Base-by-base conservation (phyloP, 2,329 filamentous ascomycete genomes). In the Aspergillus pseudoglaucus region DNA sequence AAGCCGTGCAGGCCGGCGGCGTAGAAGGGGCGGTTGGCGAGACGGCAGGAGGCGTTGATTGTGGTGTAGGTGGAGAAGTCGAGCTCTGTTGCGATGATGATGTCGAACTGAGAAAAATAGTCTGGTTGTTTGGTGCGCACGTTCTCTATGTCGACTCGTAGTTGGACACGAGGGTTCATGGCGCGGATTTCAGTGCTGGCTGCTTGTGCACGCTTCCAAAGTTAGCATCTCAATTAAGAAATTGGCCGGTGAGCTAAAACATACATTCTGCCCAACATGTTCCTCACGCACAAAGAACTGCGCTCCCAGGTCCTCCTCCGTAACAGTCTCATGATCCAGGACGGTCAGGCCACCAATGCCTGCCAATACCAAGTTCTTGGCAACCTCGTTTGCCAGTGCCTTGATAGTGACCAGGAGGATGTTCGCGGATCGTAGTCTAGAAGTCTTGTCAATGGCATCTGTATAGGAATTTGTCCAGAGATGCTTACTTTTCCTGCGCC, bases 341-440 rank as follows among this genome's bases (percentile, higher is more conserved):
- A 98, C 83, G 14, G 91, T 97, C 52, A 98, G 77, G 27, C 89
- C 91, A 48, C 87, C 87, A 59, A 98, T 87, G 50, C 93, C 93
- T 18, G 93, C 90, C 2, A 98, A 82, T 15, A 96, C 91, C 18
- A 98, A 83, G 65, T 97, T 98, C 75, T 98, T 98, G 53, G 93
- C 90, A 47, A 97, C 86, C 71, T 98, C 93, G 65, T 91, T 94
- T 49, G 87, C 90, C 14, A 98, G 80, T 1, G 87, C 90, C 63
- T 87, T 88, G 67, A 95, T 83, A 25, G 84, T 90, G 57, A 98
- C 85, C 53, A 98, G 81, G 41, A 97, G 83, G 58, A 98, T 86
- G 62, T 90, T 90, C 50, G 93, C 89, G 50, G 81, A 87, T 59
- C 91, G 88, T 49, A 98, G 90, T 64, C 87, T 89, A 48, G 25